Evolutionary conservation across 495 filamentous ascomycete genomes (phyloP), one percentile per base, ranked within the genome.

Genomic region (Neurospora cerealis): DNA sequence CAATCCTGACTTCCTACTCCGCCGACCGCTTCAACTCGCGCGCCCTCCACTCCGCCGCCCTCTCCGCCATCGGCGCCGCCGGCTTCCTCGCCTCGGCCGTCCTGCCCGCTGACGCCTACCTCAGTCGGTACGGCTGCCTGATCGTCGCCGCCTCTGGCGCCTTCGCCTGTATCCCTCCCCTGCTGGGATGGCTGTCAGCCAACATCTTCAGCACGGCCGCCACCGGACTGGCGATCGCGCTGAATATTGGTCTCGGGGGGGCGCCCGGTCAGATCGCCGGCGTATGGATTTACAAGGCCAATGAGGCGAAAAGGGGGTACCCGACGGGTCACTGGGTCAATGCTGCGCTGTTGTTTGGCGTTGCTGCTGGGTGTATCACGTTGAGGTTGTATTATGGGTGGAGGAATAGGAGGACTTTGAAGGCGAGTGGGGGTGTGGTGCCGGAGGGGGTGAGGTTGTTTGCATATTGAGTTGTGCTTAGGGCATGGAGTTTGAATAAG

Each of bases 201-300:
- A 92, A 92, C 75, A 79, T 91, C 32, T 84, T 85, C 75, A 87
- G 85, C 70, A 91, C 89, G 0, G 86, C 84, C 2, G 85, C 89
- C 8, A 85, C 86, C 1, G 89, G 89, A 0, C 83, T 91, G 4
- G 89, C 89, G 0, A 91, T 91, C 60, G 90, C 89, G 7, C 75
- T 92, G 42, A 91, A 91, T 73, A 85, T 90, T 21, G 87, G 86
- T 0, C 83, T 90, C 24, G 89, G 89, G 0, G 88, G n/a, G n/a
- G n/a, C n/a, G n/a, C 89, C 88, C 0, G 89, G 89, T 5, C 89
- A 91, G 75, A 90, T 91, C 46, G 87, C 87, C 0, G 89, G 89
- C 0, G 89, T 91, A 8, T 92, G 89, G 86, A 91, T 91, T 69
- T 92, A 91, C 77, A 90, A 89, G 74, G 81, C 85, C 8, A 78